A percentile compares a stretch with the other conserved stretches of the same genome.
These are phyloP conservation scores for Alternaria sp. DNA, from an alignment of 2,329 filamentous ascomycete genomes.

Conservation along the genomic window DNA sequence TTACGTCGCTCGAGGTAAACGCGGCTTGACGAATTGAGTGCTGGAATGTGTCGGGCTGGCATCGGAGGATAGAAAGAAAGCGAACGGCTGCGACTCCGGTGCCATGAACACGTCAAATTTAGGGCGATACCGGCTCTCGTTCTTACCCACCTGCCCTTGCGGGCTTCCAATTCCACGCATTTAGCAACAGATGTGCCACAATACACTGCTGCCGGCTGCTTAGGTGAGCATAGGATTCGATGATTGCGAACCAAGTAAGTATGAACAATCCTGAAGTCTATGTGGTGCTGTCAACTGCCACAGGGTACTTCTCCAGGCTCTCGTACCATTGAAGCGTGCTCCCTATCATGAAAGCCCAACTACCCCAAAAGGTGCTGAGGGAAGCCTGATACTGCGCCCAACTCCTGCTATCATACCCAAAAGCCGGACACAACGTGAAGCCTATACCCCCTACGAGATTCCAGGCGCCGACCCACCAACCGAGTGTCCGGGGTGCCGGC, in stretches of 20 bases:
- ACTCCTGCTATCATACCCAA: constrained; percentile 42
- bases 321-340: constrained; percentile 46
- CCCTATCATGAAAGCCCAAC: constrained; percentile 48
- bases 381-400: constrained; percentile 48
- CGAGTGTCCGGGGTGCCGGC: constrained; percentile 56
- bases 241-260: not conserved
- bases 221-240: not conserved
- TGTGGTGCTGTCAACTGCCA: constrained; percentile 17
- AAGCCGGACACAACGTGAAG: constrained; percentile 60
- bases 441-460: constrained; percentile 71
- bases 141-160: not conserved
- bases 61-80: too few species aligned
- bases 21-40: too few species aligned
- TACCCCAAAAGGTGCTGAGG: constrained; percentile 47
- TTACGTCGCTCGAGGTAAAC: too few species aligned
- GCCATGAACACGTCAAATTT: constrained; percentile 6
- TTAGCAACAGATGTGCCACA: not conserved
- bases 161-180: not conserved
- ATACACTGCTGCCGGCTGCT: not conserved
- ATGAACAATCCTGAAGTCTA: not conserved
- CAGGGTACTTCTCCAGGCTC: constrained; percentile 42
- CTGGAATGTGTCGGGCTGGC: too few species aligned
- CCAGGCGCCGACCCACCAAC: too few species aligned
- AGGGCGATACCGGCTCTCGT: not conserved
- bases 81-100: too few species aligned